A percentile compares a stretch with the other conserved stretches of the same genome.
Evolutionary conservation across 495 filamentous ascomycete genomes (phyloP).

Genomic region (Tuber calosporum): DNA sequence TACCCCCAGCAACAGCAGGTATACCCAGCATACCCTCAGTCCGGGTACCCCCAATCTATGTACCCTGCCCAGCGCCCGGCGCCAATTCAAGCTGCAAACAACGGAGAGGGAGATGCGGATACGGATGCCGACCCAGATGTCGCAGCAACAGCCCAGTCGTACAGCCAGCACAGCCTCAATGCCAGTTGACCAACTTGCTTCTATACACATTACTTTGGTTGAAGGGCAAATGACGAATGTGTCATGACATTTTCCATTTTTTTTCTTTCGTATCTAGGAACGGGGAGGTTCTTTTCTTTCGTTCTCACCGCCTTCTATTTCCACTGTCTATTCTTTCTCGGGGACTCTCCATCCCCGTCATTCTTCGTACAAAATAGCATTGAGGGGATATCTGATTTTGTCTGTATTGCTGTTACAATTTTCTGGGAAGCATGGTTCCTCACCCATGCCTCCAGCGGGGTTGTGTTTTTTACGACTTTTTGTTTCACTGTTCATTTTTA

Average conservation of each 20-base stretch:
- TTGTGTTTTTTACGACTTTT: conserved; percentile 32
- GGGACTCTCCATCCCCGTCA: background rate
- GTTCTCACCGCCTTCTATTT: conserved; percentile 26
- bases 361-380: conserved; percentile 6
- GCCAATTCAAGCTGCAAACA: conserved; percentile 32
- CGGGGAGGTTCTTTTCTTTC: conserved; percentile 12
- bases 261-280: conserved; percentile 26
- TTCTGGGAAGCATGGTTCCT: conserved; percentile 18
- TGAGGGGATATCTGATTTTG: conserved; percentile 10
- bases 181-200: conserved; percentile 25
- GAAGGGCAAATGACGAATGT: conserved; percentile 36
- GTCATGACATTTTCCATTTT: conserved; percentile 31
- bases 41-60: conserved; percentile 36
- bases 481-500: conserved; percentile 36
- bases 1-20: conserved; percentile 36
- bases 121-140: conserved; percentile 38
- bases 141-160: conserved; percentile 32
- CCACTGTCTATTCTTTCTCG: conserved; percentile 26
- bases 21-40: conserved; percentile 28
- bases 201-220: conserved; percentile 38
- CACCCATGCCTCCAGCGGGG: conserved; percentile 31
- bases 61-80: conserved; percentile 34
- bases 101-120: conserved; percentile 37
- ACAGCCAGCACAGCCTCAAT: conserved; percentile 30
- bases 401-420: conserved; percentile 21